These are phyloP conservation scores for Pelargonium australe DNA, from an alignment of 441 rosid genomes.

Conservation along the genomic window DNA sequence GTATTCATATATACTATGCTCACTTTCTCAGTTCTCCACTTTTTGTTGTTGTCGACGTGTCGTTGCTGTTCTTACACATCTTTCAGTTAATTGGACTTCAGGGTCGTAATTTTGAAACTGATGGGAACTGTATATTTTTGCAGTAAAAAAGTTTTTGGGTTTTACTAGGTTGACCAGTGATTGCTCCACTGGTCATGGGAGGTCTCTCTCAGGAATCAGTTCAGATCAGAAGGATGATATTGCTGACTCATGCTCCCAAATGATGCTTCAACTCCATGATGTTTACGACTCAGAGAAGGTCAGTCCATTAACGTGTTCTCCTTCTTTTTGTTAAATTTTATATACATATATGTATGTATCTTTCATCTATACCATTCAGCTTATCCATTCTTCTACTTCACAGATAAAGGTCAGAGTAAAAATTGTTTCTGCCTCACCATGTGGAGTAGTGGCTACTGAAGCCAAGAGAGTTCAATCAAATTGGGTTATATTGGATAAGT, in stretches of 20 bases:
- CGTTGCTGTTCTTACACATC: neutral
- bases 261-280: constrained; percentile 92
- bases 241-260: constrained; percentile 77
- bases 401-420: constrained; percentile 91
- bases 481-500: constrained; percentile 98
- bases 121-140: constrained; percentile 11
- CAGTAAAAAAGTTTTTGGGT: constrained; percentile 84
- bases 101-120: constrained; percentile 11
- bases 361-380: neutral
- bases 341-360: too few relatives aligned
- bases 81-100: neutral
- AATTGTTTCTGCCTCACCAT: constrained; percentile 77
- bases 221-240: constrained; percentile 70
- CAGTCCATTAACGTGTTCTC: constrained; percentile 10
- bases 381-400: neutral
- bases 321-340: neutral
- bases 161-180: constrained; percentile 85
- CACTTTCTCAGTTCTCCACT: neutral
- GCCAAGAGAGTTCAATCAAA: constrained; percentile 69
- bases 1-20: too few relatives aligned
- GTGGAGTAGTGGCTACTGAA: constrained; percentile 88
- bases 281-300: constrained; percentile 97
- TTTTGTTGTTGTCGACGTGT: neutral
- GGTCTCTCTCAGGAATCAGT: constrained; percentile 50
- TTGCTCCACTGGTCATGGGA: constrained; percentile 63